phyloP scores from a whole-genome alignment of 176 grass and related monocot genomes.

The Elaeis guineensis region DNA sequence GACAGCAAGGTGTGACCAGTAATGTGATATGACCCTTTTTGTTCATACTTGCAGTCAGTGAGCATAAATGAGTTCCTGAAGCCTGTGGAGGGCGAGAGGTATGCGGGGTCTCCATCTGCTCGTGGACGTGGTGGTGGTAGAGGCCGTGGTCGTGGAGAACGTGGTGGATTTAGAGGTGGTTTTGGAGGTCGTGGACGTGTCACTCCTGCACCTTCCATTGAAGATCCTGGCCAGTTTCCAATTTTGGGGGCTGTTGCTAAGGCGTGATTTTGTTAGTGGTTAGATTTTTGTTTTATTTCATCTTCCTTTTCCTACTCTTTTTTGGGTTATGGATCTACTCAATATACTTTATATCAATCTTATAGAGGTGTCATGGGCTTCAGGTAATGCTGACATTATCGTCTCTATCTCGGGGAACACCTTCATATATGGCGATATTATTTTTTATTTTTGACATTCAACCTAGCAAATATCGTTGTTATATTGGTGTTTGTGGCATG shows the following conservation, averaged over 20 bases:
- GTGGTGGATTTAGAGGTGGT: neutral
- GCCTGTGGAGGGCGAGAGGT: slow-evolving; percentile 3
- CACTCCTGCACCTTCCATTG: neutral
- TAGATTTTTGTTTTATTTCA: neutral
- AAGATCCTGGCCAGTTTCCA: slow-evolving; percentile 15
- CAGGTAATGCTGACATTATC: too few species aligned
- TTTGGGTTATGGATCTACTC: too few species aligned
- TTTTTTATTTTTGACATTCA: too few species aligned
- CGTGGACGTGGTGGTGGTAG: slow-evolving; percentile 4
- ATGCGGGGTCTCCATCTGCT: neutral
- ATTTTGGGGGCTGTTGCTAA: slow-evolving; percentile 2
- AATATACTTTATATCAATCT: too few species aligned
- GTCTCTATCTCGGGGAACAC: too few species aligned
- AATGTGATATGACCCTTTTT: neutral
- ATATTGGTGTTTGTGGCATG: too few species aligned
- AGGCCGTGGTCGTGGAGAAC: slow-evolving; percentile 3
- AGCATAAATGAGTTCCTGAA: slow-evolving; percentile 17
- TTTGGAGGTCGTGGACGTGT: neutral
- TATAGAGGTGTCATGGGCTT: too few species aligned
- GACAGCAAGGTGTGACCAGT: too few species aligned
- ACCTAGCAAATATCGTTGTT: too few species aligned
- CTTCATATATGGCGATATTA: too few species aligned
- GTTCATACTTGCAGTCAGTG: slow-evolving; percentile 1
- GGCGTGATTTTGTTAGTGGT: slow-evolving; percentile 4
- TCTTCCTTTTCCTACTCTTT: neutral